phyloP scores from a whole-genome alignment of 495 filamentous ascomycete species.

The Podospora tetraspora region DNA sequence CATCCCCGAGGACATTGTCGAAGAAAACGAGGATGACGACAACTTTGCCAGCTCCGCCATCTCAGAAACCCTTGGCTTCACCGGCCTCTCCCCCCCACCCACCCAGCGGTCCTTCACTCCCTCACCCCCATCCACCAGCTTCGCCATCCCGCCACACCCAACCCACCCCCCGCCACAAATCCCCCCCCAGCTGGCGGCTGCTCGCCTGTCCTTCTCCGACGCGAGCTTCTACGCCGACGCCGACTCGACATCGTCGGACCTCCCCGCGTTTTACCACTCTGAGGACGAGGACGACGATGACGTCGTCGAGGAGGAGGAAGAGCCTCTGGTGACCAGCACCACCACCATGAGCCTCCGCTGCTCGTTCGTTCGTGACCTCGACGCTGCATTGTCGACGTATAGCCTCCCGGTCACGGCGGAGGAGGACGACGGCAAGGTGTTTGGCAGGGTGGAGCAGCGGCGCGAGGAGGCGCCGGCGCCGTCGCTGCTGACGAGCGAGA shows the following conservation, averaged over 20 bases:
- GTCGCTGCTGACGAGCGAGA: constrained; percentile 28
- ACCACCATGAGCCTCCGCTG: background rate
- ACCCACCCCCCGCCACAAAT: constrained; percentile 15
- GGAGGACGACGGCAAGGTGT: constrained; percentile 17
- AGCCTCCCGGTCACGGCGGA: constrained; percentile 34
- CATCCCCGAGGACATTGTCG: constrained; percentile 50
- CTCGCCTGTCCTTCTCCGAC: constrained; percentile 18
- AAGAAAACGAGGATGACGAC: constrained; percentile 51
- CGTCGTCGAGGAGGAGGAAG: constrained; percentile 10
- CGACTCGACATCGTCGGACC: constrained; percentile 19
- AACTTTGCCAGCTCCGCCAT: constrained; percentile 49
- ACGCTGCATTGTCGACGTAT: constrained; percentile 37
- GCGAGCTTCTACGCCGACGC: constrained; percentile 4
- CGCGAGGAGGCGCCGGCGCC: constrained; percentile 27
- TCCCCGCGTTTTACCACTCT: constrained; percentile 40
- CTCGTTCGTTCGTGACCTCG: constrained; percentile 22
- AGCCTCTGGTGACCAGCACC: constrained; percentile 1
- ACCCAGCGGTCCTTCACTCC: constrained; percentile 34
- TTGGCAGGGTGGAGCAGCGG: constrained; percentile 9
- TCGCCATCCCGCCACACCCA: constrained; percentile 5
- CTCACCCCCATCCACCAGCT: constrained; percentile 11
- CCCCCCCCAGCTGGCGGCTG: constrained; percentile 4
- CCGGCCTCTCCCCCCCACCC: constrained; percentile 47
- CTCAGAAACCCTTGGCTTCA: constrained; percentile 39
- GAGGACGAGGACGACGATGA: constrained; percentile 28